A percentile compares a stretch with the other conserved stretches of the same genome.
These are phyloP conservation scores for Mytilinidion resinicola DNA, from an alignment of 495 filamentous ascomycete genomes.

Conservation along the genomic window DNA sequence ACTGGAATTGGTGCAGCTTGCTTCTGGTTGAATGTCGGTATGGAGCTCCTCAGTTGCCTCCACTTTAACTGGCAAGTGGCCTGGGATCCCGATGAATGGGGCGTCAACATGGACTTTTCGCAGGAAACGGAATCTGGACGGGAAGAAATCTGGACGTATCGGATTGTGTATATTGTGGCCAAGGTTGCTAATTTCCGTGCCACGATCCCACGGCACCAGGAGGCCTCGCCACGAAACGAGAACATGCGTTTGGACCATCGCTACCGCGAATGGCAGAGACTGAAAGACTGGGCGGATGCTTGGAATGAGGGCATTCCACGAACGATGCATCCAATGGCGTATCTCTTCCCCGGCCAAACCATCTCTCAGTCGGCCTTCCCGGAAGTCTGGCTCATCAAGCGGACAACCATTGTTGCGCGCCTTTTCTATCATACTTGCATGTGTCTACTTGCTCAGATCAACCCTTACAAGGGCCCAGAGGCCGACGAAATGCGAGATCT, in stretches of 20 bases:
- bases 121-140: slow-evolving; percentile 45
- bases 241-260: slow-evolving; percentile 57
- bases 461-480: slow-evolving; percentile 54
- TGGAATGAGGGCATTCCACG: slow-evolving; percentile 75
- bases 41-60: slow-evolving; percentile 84
- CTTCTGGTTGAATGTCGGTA: slow-evolving; percentile 89
- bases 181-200: slow-evolving; percentile 82
- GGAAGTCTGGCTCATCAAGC: slow-evolving; percentile 82
- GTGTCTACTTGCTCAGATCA: slow-evolving; percentile 69
- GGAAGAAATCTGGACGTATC: slow-evolving; percentile 87
- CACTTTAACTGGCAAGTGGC: slow-evolving; percentile 81
- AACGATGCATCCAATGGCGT: slow-evolving; percentile 82
- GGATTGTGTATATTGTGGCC: slow-evolving; percentile 83
- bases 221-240: slow-evolving; percentile 52
- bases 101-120: slow-evolving; percentile 72
- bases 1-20: slow-evolving; percentile 78
- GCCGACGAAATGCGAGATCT: slow-evolving; percentile 62
- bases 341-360: slow-evolving; percentile 63
- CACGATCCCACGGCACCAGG: slow-evolving; percentile 54
- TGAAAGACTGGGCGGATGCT: slow-evolving; percentile 67
- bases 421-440: slow-evolving; percentile 89
- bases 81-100: slow-evolving; percentile 92
- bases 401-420: slow-evolving; percentile 69
- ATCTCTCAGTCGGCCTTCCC: slow-evolving; percentile 71
- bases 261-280: slow-evolving; percentile 68